Evolutionary conservation across 345 rosid species (phyloP), one percentile per base, ranked within the genome.

Genomic region (Euphorbia pulcherrima): DNA sequence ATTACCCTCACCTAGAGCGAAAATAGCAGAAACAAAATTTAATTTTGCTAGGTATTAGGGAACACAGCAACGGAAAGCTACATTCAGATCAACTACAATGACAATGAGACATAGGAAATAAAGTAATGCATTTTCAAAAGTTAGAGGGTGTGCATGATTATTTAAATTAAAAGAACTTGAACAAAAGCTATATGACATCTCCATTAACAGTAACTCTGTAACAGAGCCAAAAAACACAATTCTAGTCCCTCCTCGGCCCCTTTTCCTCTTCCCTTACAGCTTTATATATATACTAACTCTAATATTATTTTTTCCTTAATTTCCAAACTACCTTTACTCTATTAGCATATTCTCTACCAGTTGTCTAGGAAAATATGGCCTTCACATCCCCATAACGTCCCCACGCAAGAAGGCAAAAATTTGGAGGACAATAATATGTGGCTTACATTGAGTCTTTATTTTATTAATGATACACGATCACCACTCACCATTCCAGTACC

Each of bases 361-460:
- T 1, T 44, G 50, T 44, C 13, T 44, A 12, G 50, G 16, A 12
- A 44, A 10, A 12, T 41, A 44, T 44, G 54, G 54, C 54, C 27
- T 29, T 56, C 18, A 28, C 37, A 27, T 39, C 17, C 24, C 39
- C 5, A 33, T 28, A 66, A 37, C 12, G 23, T 30, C n/a, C 60
- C 69, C 60, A 56, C 39, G 7, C 62, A 61, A 51, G 58, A 46
- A 50, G 21, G 60, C 44, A 4, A 55, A 26, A 67, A 50, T 28
- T 44, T 67, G 60, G 46, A 39, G 50, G 47, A 53, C 9, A 30
- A 71, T 67, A 61, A 67, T 10, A 40, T 13, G 37, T 26, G 13
- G 37, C 35, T 26, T 29, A 18, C 13, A 24, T 33, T 47, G 61
- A 69, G 40, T 51, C 24, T 21, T 77, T 52, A n/a, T 37, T 40